Evolutionary conservation across 345 rosid species (phyloP).

Genomic region (Murraya paniculata): DNA sequence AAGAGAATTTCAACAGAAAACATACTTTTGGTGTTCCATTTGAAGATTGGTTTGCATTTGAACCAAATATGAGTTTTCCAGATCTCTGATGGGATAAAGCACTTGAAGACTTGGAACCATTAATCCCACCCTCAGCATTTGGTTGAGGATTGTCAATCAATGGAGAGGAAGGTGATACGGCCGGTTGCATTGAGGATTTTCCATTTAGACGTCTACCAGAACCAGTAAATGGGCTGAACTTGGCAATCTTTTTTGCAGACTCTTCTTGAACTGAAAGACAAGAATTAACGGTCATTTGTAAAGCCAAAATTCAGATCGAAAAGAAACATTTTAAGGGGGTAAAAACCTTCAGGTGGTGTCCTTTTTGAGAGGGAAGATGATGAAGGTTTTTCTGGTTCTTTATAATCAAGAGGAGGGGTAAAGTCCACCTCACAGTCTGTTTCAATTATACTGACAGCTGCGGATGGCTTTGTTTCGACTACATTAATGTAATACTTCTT

Average conservation of each 20-base stretch:
- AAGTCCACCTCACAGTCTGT: constrained; percentile 78
- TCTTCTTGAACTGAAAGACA: constrained; percentile 39
- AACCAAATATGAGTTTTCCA: constrained; percentile 59
- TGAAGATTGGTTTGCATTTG: constrained; percentile 29
- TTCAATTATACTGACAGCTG: constrained; percentile 65
- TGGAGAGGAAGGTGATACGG: constrained; percentile 16
- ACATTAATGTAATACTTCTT: constrained; percentile 58
- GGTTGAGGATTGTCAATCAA: constrained; percentile 16
- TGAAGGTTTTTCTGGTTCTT: constrained; percentile 49
- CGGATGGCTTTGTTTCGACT: constrained; percentile 59
- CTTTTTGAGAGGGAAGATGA: constrained; percentile 25
- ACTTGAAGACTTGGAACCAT: constrained; percentile 27
- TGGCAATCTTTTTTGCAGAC: constrained; percentile 36
- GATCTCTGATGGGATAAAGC: constrained; percentile 24
- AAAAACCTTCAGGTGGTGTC: constrained; percentile 42
- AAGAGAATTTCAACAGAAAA: background rate
- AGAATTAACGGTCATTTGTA: background rate
- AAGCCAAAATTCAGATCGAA: background rate
- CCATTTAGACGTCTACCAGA: constrained; percentile 59
- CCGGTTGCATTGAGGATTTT: constrained; percentile 26
- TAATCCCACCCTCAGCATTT: constrained; percentile 16
- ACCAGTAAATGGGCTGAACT: constrained; percentile 57
- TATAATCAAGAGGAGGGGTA: constrained; percentile 65
- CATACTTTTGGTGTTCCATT: constrained; percentile 36
- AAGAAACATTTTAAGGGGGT: background rate